Conservation (phyloP, 2,329 filamentous ascomycete genomes). For the Nothomitra cinnamomea region DNA sequence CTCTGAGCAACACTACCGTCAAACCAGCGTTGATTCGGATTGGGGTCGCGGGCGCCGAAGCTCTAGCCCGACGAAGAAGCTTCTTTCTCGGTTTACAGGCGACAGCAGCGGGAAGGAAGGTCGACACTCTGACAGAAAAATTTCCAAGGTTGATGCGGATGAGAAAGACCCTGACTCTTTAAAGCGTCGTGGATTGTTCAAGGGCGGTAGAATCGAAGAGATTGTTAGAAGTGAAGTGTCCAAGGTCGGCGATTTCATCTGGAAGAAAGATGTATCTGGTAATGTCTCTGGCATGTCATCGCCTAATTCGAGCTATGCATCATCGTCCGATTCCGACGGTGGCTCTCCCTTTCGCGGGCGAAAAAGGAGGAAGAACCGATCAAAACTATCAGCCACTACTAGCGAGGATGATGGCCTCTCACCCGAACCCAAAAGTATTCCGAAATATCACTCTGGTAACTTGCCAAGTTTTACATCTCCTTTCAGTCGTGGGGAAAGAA, state of each 20-base stretch:
- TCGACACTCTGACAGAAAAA: neutral
- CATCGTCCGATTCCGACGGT: slow-evolving; percentile 17
- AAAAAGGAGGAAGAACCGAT: slow-evolving; percentile 6
- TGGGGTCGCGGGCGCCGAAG: neutral
- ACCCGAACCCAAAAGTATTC: slow-evolving; percentile 17
- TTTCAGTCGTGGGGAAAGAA: slow-evolving; percentile 18
- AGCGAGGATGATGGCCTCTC: slow-evolving; percentile 20
- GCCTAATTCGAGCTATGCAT: slow-evolving; percentile 11
- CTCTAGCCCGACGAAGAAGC: neutral
- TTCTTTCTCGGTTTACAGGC: neutral
- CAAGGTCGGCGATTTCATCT: slow-evolving; percentile 41
- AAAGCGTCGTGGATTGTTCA: slow-evolving; percentile 19
- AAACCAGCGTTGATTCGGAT: neutral
- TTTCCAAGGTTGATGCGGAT: neutral
- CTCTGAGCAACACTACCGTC: neutral
- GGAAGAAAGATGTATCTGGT: slow-evolving; percentile 34
- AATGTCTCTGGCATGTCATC: slow-evolving; percentile 23
- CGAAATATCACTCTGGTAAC: slow-evolving; percentile 26
- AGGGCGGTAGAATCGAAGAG: slow-evolving; percentile 51
- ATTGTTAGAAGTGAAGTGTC: slow-evolving; percentile 50
- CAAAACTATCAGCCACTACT: slow-evolving; percentile 11
- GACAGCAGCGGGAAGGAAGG: neutral
- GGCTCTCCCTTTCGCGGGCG: slow-evolving; percentile 5
- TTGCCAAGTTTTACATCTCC: slow-evolving; percentile 35
- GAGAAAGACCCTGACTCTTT: neutral